Base-by-base conservation (phyloP, 371 early-diverging fungal genomes). In the Apophysomyces ossiformis region DNA sequence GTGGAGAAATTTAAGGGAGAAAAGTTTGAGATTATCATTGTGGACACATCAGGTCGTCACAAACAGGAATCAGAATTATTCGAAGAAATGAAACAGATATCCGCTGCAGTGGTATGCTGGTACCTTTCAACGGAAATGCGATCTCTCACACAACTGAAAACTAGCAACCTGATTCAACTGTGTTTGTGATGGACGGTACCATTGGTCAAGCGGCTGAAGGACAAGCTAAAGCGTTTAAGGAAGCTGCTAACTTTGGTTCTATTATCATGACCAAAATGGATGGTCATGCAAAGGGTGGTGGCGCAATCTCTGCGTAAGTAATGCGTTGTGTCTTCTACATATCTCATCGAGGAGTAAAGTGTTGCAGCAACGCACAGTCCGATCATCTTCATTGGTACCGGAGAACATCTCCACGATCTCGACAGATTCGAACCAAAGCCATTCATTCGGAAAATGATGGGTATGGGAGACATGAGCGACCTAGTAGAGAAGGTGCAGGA, bases 201-300 rank as follows among this genome's bases (percentile, higher is more conserved):
- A 99, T 99, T 72, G 99, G 99, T 70, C 99, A 99, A 84, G 96
- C 99, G 13, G 99, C 99, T 5, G 99, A 99, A 68, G 79, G 87
- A 57, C 99, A 99, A 82, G 98, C 99, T 7, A 79, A 87, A 58
- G 99, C 98, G 36, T 99, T 99, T 75, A 95, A 95, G 68, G 93
- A 96, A 70, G 93, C 96, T 7, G 97, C 98, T n/a, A 88, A 94
- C 68, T 92, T 99, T 59, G 99, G 99, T 60, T 96, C 98, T 3
- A 96, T 99, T 62, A 93, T 99, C 63, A 92, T 99, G 59, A 99
- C 99, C 63, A 99, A 99, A 85, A 95, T 99, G 93, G 99, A 99
- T 76, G 99, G 99, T 32, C 98, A 99, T 69, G 97, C 96, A 37
- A 99, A 99, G 77, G 99, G 99, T 77, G 99, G 99, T 77, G 99